Base-by-base conservation (phyloP, 2,329 filamentous ascomycete species). In the Thelonectria discophora region DNA sequence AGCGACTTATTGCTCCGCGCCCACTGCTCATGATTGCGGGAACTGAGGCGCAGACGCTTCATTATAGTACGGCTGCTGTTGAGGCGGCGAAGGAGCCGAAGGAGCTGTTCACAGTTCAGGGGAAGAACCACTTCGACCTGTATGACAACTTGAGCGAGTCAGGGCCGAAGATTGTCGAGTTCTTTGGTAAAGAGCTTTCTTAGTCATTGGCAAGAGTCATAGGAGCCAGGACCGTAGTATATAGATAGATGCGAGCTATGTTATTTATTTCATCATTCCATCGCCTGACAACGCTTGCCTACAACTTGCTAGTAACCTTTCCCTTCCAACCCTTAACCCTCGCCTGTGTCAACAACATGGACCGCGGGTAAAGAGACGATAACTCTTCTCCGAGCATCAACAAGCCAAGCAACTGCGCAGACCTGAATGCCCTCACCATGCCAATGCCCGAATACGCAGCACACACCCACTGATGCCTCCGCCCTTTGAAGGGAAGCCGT, bases 351-450 rank as follows among this genome's bases (percentile, higher is more conserved):
- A 62, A 18, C 2, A 62, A n/a, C 43, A 62, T 57, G 5, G 54
- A 58, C 9, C 59, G 54, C 20, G 59, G 59, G 18, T 51, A 62
- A 12, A 24, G n/a, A 0, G 27, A 12, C 1, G 59, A 55, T 5
- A 62, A 13, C 12, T 58, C 50, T 12, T 62, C 54, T n/a, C 24
- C 59, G 30, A 62, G 59, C 5, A 62, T 10, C 12, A 62, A 21
- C 4, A 55, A 24, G 12, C 54, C 55, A 15, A 62, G 20, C 18
- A 62, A 5, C 37, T 62, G 59, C 2, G 49, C 59, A 9, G 59
- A 62, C 20, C 55, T 45, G 15, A 62, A 62, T 1, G 59, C 59
- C 32, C 59, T 58, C 17, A 62, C 59, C 59, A 62, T 62, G 9
- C 59, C 59, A 5, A 62, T 62, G 17, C 59, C 59, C 13, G 32